Evolutionary conservation across 106 monocot genomes (phyloP), one percentile per base, ranked within the genome.

Genomic region (Dactylorhiza incarnata): DNA sequence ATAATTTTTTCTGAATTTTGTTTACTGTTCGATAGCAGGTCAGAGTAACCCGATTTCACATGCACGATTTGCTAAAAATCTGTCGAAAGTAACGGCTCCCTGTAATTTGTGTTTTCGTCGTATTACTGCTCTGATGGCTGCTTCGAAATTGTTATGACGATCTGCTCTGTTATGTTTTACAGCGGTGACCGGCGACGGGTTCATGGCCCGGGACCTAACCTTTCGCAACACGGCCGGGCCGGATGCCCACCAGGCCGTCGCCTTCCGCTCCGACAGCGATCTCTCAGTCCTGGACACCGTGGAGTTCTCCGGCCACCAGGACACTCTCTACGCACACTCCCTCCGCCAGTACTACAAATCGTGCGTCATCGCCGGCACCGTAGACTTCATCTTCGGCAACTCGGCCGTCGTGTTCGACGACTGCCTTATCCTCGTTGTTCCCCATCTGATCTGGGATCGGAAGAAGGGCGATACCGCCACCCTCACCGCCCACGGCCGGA

Each of bases 311-410:
- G 92, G 92, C 22, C 85, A 92, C 76, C 92, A 89, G 72, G 92
- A 92, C 85, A 92, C 92, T 5, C 87, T 92, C 19, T 92, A 92
- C 73, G 83, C 81, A 22, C 89, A 85, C 77, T 77, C 89, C 44
- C 83, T 92, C 54, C 89, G 92, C 69, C 92, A 92, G 81, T 85
- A 77, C 78, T 92, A 89, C 84, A 83, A 71, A 5, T 79, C 78
- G 44, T 92, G 92, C 75, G 73, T 81, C 65, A 82, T 92, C 61
- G 72, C 80, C 16, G 92, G 92, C 76, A 92, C 92, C n/a, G 92
- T 92, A 68, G 92, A 92, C 68, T 92, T 92, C 89, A 83, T 92
- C 75, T 92, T 92, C 80, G 92, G 92, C 69, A 89, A 92, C 77
- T 83, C 92, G 19, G 92, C 92, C 3, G 22, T 89, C 15, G 73